Evolutionary conservation across 2,329 filamentous ascomycete species (phyloP), one percentile per base, ranked within the genome.

Genomic region (Fusarium hostae): DNA sequence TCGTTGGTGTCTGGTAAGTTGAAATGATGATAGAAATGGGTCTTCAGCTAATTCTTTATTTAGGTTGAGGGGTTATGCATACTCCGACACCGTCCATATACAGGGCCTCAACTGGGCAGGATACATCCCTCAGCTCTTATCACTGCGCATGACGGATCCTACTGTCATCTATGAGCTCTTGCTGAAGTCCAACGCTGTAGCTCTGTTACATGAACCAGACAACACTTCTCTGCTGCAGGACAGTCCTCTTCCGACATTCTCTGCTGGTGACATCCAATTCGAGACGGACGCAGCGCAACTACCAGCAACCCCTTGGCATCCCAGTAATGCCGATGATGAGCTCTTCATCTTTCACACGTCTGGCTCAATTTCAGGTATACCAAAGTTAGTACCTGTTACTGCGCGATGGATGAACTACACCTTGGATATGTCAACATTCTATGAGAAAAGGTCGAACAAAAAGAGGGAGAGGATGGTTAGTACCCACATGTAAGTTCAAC

Each of bases 1-100:
- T 74, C 13, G 52, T 75, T 37, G 73, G 73, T 2, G 11, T 75
- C n/a, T 75, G 68, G 73, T 75, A 7, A 50, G 70, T 18, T 2
- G 7, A 5, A 16, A 3, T 5, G 12, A 11, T 4, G 0, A 4
- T 16, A 8, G 13, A 6, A 12, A 3, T 13, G 3, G 18, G 15
- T 18, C 7, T 22, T 10, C 2, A 20, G 28, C 11, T 52, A 24
- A 57, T n/a, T 34, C 9, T 9, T 16, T 3, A 26, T 13, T 0
- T 3, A 76, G 74, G 74, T 22, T 75, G 8, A 70, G 62, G 22
- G 73, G 74, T 3, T 43, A 52, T 6, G 37, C 48, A 1, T 76
- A 76, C 26, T 28, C 35, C 1, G 74, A 76, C 32, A 39, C 61
- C 3, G 28, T 75, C 7, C 61, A 68, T 10, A 75, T 72, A 4